These are phyloP conservation scores for Bathelium albidoporum DNA, from an alignment of 495 filamentous ascomycete genomes.

Conservation along the genomic window DNA sequence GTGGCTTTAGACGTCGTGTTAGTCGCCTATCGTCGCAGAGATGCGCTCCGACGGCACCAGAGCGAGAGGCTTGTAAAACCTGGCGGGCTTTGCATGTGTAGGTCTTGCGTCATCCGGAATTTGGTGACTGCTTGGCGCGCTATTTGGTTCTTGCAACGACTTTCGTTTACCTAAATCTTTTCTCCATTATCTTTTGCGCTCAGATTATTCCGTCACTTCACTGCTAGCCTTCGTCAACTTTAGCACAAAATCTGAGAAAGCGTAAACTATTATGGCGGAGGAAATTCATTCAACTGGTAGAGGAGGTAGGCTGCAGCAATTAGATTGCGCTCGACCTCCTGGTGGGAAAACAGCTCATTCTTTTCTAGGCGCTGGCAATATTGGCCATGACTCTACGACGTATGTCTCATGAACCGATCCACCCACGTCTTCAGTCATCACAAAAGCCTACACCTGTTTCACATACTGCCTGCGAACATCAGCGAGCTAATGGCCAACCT, in stretches of 20 bases:
- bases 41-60: no score
- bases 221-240: neutral
- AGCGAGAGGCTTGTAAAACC: no score
- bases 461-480: neutral
- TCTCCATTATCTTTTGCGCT: neutral
- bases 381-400: slow-evolving; percentile 25
- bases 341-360: neutral
- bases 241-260: neutral
- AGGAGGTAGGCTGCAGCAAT: slow-evolving; percentile 21
- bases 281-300: slow-evolving; percentile 31
- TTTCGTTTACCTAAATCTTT: neutral
- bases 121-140: neutral
- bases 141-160: neutral
- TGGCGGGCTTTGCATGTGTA: no score
- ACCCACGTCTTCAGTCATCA: neutral
- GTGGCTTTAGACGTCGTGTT: no score
- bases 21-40: no score
- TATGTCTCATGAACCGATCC: slow-evolving; percentile 6
- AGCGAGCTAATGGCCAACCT: neutral
- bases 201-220: neutral
- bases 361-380: slow-evolving; percentile 32
- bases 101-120: neutral
- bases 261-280: slow-evolving; percentile 3
- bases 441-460: neutral
- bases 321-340: neutral